A percentile compares a stretch with the other conserved stretches of the same genome.
These are phyloP conservation scores for Talaromyces thailandensis DNA, from an alignment of 495 filamentous ascomycete species.

Conservation along the genomic window DNA sequence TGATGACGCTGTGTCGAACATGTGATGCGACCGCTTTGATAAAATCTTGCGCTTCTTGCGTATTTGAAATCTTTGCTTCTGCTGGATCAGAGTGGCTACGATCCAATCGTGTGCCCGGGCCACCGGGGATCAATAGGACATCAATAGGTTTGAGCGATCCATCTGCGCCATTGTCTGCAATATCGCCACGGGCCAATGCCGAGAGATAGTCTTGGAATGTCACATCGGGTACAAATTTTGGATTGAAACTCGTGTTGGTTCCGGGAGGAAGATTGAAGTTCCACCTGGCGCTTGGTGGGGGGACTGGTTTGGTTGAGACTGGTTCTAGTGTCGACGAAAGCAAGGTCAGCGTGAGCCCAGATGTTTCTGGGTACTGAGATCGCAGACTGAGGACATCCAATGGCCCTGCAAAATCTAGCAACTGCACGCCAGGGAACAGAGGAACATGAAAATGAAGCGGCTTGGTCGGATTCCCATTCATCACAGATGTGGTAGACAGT, in stretches of 20 bases:
- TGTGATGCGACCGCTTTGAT: conserved; percentile 17
- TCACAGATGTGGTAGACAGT: neutral
- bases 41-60: conserved; percentile 31
- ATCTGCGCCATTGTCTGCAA: neutral
- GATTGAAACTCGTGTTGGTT: conserved; percentile 2
- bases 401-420: conserved; percentile 48
- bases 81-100: conserved; percentile 3
- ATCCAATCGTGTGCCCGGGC: conserved; percentile 37
- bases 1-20: conserved; percentile 44
- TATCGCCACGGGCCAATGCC: neutral
- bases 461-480: neutral
- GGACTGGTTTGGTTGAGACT: conserved; percentile 28
- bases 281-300: conserved; percentile 8
- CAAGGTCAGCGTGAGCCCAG: conserved; percentile 32
- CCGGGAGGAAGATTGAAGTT: conserved; percentile 1
- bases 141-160: conserved; percentile 35
- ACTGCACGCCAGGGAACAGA: conserved; percentile 2
- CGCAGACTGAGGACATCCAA: conserved; percentile 52
- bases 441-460: conserved; percentile 4
- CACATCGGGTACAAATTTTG: conserved; percentile 1
- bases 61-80: conserved; percentile 7
- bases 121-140: conserved; percentile 59
- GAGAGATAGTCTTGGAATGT: conserved; percentile 5
- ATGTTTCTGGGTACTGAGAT: conserved; percentile 18
- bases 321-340: conserved; percentile 42